phyloP scores from a whole-genome alignment of 2,329 filamentous ascomycete genomes.

The Pseudogymnoascus sp. region DNA sequence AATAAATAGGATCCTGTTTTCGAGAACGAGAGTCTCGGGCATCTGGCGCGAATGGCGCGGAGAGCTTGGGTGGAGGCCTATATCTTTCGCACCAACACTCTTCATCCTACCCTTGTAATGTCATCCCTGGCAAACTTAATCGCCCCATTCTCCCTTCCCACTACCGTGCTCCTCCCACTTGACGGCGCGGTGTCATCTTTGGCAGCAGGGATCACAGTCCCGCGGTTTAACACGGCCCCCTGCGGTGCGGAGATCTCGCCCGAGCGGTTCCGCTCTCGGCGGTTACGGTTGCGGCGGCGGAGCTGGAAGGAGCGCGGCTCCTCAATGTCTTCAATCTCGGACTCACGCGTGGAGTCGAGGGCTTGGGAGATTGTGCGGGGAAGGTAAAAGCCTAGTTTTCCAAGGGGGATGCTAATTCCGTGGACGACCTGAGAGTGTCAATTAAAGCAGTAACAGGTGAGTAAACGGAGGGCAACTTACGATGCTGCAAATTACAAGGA shows the following conservation, averaged over 20 bases:
- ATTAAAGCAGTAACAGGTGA: neutral
- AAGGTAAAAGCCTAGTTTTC: slow-evolving; percentile 53
- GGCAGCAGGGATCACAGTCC: neutral
- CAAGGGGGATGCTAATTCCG: slow-evolving; percentile 71
- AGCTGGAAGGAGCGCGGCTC: slow-evolving; percentile 1
- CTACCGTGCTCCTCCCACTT: neutral
- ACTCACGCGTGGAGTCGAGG: slow-evolving; percentile 34
- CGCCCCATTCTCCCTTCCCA: neutral
- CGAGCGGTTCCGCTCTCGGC: neutral
- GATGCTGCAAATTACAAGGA: slow-evolving; percentile 73
- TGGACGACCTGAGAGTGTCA: slow-evolving; percentile 55
- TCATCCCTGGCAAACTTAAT: neutral
- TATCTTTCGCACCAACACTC: neutral
- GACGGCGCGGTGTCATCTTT: neutral
- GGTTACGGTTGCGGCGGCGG: slow-evolving; percentile 1
- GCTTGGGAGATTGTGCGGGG: slow-evolving; percentile 54
- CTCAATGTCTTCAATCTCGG: slow-evolving; percentile 13
- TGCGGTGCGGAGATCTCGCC: neutral
- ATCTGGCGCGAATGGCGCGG: neutral
- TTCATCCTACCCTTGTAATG: neutral
- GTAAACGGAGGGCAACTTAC: slow-evolving; percentile 41
- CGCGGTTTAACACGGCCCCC: neutral
- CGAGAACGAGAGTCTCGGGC: neutral
- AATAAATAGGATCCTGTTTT: neutral
- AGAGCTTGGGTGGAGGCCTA: neutral